Conservation (phyloP, 208 protist species). For the Trichomonas vaginalis region DNA sequence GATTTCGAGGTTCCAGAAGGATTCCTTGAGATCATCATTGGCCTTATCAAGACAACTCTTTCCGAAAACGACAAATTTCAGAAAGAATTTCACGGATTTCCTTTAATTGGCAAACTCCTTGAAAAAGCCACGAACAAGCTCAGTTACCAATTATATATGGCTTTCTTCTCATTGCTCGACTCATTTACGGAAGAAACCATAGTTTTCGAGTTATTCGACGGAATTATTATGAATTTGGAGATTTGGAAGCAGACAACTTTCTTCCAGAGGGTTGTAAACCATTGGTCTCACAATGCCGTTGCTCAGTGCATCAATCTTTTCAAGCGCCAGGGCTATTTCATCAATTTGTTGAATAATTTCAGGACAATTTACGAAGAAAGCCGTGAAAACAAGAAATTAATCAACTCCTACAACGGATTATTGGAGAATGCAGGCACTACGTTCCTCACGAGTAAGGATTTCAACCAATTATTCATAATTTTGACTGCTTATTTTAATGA, state of each 20-base stretch:
- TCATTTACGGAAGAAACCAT: neutral
- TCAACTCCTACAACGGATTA: neutral
- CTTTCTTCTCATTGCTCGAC: neutral
- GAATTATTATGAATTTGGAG: neutral
- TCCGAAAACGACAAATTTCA: neutral
- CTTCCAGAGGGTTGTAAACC: neutral
- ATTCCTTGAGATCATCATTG: neutral
- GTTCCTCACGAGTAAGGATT: neutral
- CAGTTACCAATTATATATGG: neutral
- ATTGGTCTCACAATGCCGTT: neutral
- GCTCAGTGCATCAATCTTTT: neutral
- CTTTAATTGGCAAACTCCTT: neutral
- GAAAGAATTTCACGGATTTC: neutral
- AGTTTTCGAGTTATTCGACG: neutral
- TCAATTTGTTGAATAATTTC: neutral
- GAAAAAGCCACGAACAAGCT: neutral
- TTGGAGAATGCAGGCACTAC: neutral
- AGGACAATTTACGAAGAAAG: neutral
- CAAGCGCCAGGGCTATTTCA: neutral
- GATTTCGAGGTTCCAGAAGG: neutral
- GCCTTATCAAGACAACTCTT: neutral
- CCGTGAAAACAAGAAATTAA: neutral
- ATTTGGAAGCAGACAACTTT: neutral
- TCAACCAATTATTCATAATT: neutral
- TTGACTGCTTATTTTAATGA: neutral